These are phyloP conservation scores for Hericium coralloides DNA, from an alignment of 768 basidiomycete genomes.

Conservation along the genomic window DNA sequence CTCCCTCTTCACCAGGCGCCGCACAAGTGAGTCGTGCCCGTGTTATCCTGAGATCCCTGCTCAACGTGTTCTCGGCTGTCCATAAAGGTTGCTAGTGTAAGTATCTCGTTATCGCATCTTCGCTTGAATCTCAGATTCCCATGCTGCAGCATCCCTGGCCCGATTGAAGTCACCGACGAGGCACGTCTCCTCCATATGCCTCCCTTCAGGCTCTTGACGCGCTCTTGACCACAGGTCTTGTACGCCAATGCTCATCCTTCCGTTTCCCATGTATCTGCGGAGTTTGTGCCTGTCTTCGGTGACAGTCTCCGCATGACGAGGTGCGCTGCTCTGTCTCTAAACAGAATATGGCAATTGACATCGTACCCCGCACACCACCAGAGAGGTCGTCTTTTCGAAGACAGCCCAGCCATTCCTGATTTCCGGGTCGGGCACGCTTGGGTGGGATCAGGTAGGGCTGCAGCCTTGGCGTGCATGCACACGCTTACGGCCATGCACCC, in stretches of 20 bases:
- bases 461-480: slow-evolving; percentile 1
- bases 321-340: slow-evolving; percentile 24
- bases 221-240: slow-evolving; percentile 48
- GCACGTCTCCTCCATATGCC: slow-evolving; percentile 19
- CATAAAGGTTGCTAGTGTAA: slow-evolving; percentile 16
- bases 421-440: slow-evolving; percentile 90
- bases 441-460: slow-evolving; percentile 80
- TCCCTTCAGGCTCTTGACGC: neutral
- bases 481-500: neutral
- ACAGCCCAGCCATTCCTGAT: slow-evolving; percentile 87
- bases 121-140: neutral
- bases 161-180: slow-evolving; percentile 54
- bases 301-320: slow-evolving; percentile 83
- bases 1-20: slow-evolving; percentile 24
- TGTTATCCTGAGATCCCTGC: neutral
- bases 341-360: neutral
- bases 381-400: slow-evolving; percentile 71
- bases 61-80: neutral
- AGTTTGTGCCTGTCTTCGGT: slow-evolving; percentile 83
- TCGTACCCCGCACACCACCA: slow-evolving; percentile 17
- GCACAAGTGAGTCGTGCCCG: slow-evolving; percentile 36
- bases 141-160: slow-evolving; percentile 35
- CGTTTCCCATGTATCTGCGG: slow-evolving; percentile 81
- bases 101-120: slow-evolving; percentile 5
- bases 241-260: slow-evolving; percentile 90